phyloP scores from a whole-genome alignment of 495 filamentous ascomycete species.

The Penicillium goetzii region DNA sequence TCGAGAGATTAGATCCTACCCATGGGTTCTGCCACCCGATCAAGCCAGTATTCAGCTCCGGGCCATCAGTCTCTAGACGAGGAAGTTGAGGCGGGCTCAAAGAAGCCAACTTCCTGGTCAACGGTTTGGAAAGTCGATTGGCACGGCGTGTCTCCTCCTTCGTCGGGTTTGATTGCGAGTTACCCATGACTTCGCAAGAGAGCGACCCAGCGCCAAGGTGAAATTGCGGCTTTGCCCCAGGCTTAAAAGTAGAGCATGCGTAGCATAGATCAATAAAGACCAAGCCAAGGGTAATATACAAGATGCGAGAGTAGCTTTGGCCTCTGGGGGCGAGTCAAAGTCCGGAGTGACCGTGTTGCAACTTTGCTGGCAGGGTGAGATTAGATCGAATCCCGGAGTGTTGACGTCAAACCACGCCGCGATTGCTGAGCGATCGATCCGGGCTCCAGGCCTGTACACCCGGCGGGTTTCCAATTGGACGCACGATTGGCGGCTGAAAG shows the following conservation, averaged over 20 bases:
- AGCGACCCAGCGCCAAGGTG: slow-evolving; percentile 15
- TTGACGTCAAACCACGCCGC: slow-evolving; percentile 37
- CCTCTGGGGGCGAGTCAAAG: slow-evolving; percentile 6
- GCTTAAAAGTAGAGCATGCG: slow-evolving; percentile 17
- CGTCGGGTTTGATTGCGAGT: slow-evolving; percentile 39
- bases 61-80: slow-evolving; percentile 12
- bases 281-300: slow-evolving; percentile 25
- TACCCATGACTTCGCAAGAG: slow-evolving; percentile 41
- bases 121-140: slow-evolving; percentile 51
- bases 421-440: slow-evolving; percentile 31
- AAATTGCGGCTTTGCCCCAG: slow-evolving; percentile 20
- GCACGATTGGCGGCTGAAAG: slow-evolving; percentile 33
- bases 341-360: slow-evolving; percentile 19
- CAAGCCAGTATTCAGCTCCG: slow-evolving; percentile 23
- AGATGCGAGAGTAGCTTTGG: slow-evolving; percentile 3
- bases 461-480: slow-evolving; percentile 26
- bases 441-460: slow-evolving; percentile 30
- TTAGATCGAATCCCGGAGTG: slow-evolving; percentile 28
- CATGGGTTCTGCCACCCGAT: slow-evolving; percentile 39
- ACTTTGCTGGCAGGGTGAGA: slow-evolving; percentile 14
- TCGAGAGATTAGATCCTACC: slow-evolving; percentile 28
- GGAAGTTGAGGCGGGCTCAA: slow-evolving; percentile 13
- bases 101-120: slow-evolving; percentile 31
- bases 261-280: slow-evolving; percentile 21
- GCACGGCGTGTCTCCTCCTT: slow-evolving; percentile 43